Evolutionary conservation across 1,284 basidiomycete species (phyloP), one percentile per base, ranked within the genome.

Genomic region (Marasmius tenuissimus): DNA sequence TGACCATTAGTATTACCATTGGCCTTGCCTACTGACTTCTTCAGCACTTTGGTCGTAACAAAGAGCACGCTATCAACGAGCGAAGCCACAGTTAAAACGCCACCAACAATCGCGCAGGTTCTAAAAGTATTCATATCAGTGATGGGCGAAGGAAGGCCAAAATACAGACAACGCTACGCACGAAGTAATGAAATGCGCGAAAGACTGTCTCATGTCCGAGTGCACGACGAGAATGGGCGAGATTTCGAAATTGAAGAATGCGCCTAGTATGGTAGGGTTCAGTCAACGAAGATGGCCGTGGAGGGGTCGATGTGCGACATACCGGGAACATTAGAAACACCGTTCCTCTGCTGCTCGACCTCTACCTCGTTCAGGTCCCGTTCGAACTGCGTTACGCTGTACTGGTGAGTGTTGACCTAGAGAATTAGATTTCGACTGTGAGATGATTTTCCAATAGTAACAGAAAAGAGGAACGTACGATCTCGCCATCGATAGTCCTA

Each of bases 141-240:
- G 14, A 2, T 35, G 34, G 40, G 39, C 4, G 42, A 4, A 27
- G 27, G 27, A 4, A 4, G 27, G 27, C 4, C 1, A 18, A 5
- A n/a, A 64, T 50, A 60, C 33, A 49, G 40, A 40, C 4, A 27
- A 4, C 35, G 62, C 40, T 42, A 85, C 94, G 73, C 68, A 96
- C 92, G 94, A 97, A 40, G 96, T 97, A 42, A 98, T 77, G 82
- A 99, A 98, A 77, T 98, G 97, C 6, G 96, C 95, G 73, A 99
- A 96, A 0, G 93, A 93, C 76, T 97, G 94, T 61, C 95, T 85
- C 45, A 85, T 90, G 73, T 97, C 96, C 18, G 85, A 85, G 72
- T 97, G 94, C 22, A 95, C 89, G 53, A 98, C 91, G 60, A 93
- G 88, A 72, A 98, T 94, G 2, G 96, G 96, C n/a, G 94, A 97